phyloP scores from a whole-genome alignment of 192 early-diverging fungal genomes.

The Thamnidium elegans region DNA sequence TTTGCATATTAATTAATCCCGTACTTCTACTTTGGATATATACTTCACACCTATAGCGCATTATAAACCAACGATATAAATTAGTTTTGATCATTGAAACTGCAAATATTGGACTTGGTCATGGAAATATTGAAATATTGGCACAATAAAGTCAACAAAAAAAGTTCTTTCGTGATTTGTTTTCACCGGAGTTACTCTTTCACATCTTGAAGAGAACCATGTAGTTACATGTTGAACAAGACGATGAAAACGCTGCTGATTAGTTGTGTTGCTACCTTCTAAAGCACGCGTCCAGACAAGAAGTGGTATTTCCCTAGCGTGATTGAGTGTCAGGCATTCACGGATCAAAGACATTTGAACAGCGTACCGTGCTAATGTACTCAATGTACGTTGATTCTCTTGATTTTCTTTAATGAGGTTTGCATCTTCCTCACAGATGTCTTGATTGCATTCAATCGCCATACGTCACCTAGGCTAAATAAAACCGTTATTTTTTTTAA shows the following conservation, averaged over 20 bases:
- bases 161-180: slow-evolving; percentile 12
- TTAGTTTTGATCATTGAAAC: too few species aligned
- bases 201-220: slow-evolving; percentile 11
- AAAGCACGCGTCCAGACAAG: slow-evolving; percentile 4
- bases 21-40: slow-evolving; percentile 5
- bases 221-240: slow-evolving; percentile 7
- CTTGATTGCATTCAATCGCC: too few species aligned
- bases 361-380: slow-evolving; percentile 1
- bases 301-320: slow-evolving; percentile 5
- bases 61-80: slow-evolving; percentile 10
- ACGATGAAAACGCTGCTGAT: slow-evolving; percentile 5
- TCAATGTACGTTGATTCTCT: slow-evolving; percentile 4
- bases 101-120: too few species aligned
- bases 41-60: slow-evolving; percentile 1
- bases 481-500: too few species aligned
- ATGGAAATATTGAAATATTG: slow-evolving; percentile 1
- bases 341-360: slow-evolving; percentile 12
- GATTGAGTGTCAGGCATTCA: slow-evolving; percentile 12
- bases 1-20: slow-evolving; percentile 12
- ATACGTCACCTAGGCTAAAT: too few species aligned
- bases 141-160: slow-evolving; percentile 4
- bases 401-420: background rate
- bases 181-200: slow-evolving; percentile 6
- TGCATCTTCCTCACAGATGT: slow-evolving; percentile 13
- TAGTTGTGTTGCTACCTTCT: slow-evolving; percentile 9